These are phyloP conservation scores for Fusarium drepaniforme DNA, from an alignment of 2,329 filamentous ascomycete species.

Conservation along the genomic window DNA sequence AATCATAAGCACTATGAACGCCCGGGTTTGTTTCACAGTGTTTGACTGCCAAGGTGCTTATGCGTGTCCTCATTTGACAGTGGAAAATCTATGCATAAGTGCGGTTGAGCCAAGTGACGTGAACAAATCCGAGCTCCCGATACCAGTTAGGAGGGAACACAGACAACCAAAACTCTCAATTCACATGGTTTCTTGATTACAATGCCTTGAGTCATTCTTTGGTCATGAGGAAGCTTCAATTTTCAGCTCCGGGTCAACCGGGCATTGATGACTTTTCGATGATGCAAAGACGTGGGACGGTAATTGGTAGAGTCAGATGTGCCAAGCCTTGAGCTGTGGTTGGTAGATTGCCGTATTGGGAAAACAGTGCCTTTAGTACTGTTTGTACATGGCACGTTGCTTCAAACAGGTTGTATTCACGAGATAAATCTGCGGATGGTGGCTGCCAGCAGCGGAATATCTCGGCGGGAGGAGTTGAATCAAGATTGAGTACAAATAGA, in stretches of 20 bases:
- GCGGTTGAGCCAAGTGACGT: background rate
- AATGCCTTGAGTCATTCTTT: background rate
- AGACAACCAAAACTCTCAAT: background rate
- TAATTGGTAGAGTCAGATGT: background rate
- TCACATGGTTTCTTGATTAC: background rate
- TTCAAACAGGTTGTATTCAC: background rate
- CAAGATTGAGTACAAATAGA: background rate
- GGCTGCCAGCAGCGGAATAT: background rate
- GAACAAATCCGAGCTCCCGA: background rate
- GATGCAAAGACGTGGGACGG: background rate
- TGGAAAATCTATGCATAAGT: background rate
- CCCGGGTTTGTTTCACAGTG: background rate
- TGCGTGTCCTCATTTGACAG: background rate
- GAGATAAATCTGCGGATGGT: background rate
- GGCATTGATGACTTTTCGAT: background rate
- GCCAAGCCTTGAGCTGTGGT: background rate
- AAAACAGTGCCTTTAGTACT: constrained; percentile 3
- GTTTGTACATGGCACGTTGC: background rate
- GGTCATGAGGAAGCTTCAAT: background rate
- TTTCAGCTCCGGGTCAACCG: background rate
- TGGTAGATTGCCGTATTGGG: constrained; percentile 4
- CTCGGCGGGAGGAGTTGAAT: background rate
- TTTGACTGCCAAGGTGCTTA: background rate
- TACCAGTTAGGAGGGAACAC: no score
- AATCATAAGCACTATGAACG: background rate